Conservation (phyloP, 345 rosid species). For the Eucalyptus tenuipes region DNA sequence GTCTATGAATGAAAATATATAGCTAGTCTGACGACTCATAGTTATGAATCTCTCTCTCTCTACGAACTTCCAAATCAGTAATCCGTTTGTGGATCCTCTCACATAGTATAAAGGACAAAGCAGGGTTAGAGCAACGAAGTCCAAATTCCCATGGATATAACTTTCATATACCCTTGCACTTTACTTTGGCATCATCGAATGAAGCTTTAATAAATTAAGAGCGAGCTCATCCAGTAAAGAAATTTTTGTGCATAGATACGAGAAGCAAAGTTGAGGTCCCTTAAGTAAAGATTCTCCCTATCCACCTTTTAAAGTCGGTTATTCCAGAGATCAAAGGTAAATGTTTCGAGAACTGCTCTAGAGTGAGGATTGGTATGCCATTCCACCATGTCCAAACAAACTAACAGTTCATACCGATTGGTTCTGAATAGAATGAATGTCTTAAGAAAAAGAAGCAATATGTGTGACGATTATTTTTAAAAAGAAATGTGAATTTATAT, state of each 20-base stretch:
- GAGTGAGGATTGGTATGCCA: not conserved
- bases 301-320: rapidly evolving
- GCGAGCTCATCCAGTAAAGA: no score
- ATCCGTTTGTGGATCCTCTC: not conserved
- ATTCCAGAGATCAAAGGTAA: no score
- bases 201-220: no score
- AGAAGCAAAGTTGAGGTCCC: no score
- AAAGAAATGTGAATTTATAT: not conserved
- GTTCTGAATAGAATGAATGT: no score
- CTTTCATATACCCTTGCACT: not conserved
- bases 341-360: no score
- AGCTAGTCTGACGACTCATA: not conserved
- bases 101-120: not conserved
- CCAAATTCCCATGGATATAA: rapidly evolving
- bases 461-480: not conserved
- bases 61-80: rapidly evolving
- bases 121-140: no score
- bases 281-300: no score
- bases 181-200: no score
- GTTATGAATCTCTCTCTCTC: no score
- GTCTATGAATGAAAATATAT: no score
- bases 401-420: rapidly evolving
- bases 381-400: not conserved
- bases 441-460: not conserved
- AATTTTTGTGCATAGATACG: rapidly evolving